Evolutionary conservation across 2,329 filamentous ascomycete genomes (phyloP).

Genomic region (Botrytis byssoidea): DNA sequence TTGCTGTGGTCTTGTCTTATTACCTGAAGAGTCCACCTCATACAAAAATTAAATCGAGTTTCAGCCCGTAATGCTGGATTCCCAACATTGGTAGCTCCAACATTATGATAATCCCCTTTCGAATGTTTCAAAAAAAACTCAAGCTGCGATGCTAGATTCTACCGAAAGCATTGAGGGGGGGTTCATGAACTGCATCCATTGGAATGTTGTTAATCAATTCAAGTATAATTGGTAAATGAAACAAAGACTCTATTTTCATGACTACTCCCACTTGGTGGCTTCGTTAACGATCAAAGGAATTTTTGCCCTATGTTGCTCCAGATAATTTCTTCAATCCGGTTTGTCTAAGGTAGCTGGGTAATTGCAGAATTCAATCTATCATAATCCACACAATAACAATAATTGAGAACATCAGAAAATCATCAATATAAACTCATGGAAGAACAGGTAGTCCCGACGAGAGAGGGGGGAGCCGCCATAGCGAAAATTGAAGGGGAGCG

Average conservation of each 20-base stretch:
- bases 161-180: not conserved
- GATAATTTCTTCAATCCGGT: rapidly evolving
- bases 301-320: not conserved
- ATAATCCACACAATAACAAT: not conserved
- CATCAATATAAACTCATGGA: not conserved
- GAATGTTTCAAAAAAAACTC: not conserved
- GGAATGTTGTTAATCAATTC: not conserved
- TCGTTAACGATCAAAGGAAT: not conserved
- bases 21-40: too few species aligned
- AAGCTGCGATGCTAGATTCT: not conserved
- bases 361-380: too few species aligned
- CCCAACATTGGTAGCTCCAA: not conserved
- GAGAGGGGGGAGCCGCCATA: too few species aligned
- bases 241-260: not conserved
- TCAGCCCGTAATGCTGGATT: not conserved
- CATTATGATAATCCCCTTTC: not conserved
- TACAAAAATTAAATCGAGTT: too few species aligned
- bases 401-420: not conserved
- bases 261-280: not conserved
- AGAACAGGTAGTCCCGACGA: too few species aligned
- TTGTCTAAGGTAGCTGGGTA: not conserved
- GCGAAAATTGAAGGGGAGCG: too few species aligned
- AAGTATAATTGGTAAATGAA: not conserved
- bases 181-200: not conserved
- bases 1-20: not conserved